Evolutionary conservation across 163 green algal genomes (phyloP).

Genomic region (Scenedesmus sp.): DNA sequence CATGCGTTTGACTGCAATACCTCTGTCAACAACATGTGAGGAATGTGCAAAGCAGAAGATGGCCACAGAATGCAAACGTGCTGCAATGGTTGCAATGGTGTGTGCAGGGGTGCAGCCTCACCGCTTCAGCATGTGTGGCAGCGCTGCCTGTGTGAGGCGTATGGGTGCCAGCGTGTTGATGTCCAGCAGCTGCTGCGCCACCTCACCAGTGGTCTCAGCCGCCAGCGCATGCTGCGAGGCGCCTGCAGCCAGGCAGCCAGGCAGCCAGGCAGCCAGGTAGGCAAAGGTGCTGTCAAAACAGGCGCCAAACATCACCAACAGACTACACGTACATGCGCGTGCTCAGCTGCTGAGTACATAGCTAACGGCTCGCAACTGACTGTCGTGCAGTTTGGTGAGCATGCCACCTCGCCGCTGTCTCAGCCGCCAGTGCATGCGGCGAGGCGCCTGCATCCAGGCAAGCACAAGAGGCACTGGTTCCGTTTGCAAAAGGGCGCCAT

Average conservation of each 20-base stretch:
- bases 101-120: neutral
- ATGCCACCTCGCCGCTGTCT: conserved; percentile 37
- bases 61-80: neutral
- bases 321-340: neutral
- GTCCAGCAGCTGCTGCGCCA: conserved; percentile 77
- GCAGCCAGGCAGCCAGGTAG: too few relatives aligned
- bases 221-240: conserved; percentile 81
- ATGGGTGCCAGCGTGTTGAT: conserved; percentile 87
- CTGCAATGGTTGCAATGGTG: neutral
- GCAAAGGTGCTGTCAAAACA: neutral
- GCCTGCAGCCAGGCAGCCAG: conserved; percentile 47
- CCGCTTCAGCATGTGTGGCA: conserved; percentile 78
- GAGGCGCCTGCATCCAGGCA: conserved; percentile 58
- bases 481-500: neutral
- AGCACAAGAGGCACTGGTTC: neutral
- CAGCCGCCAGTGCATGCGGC: conserved; percentile 80
- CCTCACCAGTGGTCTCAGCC: conserved; percentile 70
- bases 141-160: conserved; percentile 74
- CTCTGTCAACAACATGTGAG: neutral
- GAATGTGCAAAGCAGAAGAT: neutral
- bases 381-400: too few relatives aligned
- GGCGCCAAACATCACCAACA: neutral
- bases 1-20: too few relatives aligned
- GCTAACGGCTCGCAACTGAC: too few relatives aligned
- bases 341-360: neutral